Evolutionary conservation across 177 flowering plant genomes (phyloP), one percentile per base, ranked within the genome.

Genomic region (Vitis hybrid): DNA sequence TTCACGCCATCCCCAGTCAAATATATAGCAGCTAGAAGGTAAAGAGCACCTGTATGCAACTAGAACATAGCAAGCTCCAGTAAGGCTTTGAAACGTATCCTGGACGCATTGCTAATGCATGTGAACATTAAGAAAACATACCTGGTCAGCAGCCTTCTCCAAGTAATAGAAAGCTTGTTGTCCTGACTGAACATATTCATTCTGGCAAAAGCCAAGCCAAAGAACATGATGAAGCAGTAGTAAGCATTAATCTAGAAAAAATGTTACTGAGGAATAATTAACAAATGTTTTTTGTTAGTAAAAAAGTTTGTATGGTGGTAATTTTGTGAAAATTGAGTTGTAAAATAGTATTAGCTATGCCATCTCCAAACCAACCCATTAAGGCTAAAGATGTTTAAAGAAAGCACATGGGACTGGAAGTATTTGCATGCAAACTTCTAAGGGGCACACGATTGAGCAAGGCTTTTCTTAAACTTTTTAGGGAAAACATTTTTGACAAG

Each of bases 91-190:
- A 56, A 26, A 30, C 69, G 54, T 17, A 15, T n/a, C 7, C 1
- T 3, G 13, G 19, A 64, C 5, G 34, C 50, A 67, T 56, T 8
- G 51, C 18, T 3, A 11, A 52, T 60, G 21, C 54, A 34, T 11
- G 17, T 11, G 11, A 3, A 30, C 19, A 6, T 51, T 15, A 49
- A 45, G 10, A 23, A 57, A 61, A 69, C 45, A 58, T 83, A 95
- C 99, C 97, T 96, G 95, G 72, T 96, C 98, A 74, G 85, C 93
- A 19, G 98, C 98, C 82, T 91, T 93, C 85, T 90, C 88, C 74
- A 95, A 51, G 81, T 93, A 95, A 79, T 86, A 84, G 61, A 93
- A 89, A 67, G 96, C 99, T 75, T 89, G 90, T 67, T 95, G 98
- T 78, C 87, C 97, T 34, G 94, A 77, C 45, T 86, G 87, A 49